phyloP scores from a whole-genome alignment of 75 land plant genomes.

The Pinus taeda region DNA sequence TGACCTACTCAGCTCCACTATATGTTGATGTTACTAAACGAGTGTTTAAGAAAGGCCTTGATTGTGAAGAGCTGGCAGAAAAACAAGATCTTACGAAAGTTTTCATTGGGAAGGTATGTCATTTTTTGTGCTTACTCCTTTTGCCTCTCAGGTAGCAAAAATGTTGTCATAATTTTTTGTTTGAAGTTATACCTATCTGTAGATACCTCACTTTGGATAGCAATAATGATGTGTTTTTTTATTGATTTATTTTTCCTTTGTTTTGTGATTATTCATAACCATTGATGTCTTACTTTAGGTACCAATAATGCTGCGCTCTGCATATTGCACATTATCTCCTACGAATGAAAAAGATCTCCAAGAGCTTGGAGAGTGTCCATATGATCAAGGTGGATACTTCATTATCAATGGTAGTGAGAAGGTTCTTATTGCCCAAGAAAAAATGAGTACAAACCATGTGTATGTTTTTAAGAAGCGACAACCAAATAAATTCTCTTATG shows the following conservation, averaged over 20 bases:
- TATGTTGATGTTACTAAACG: conserved; percentile 91
- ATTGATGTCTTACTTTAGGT: conserved; percentile 62
- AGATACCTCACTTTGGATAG: neutral
- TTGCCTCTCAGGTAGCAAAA: neutral
- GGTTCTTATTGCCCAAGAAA: conserved; percentile 98
- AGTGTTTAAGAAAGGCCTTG: conserved; percentile 87
- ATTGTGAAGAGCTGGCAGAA: conserved; percentile 91
- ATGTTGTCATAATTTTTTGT: conserved; percentile 69
- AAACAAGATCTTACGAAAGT: conserved; percentile 91
- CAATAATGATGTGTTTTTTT: too few relatives aligned
- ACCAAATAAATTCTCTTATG: conserved; percentile 95
- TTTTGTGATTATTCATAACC: too few relatives aligned
- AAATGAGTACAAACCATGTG: conserved; percentile 99
- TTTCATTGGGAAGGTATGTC: conserved; percentile 87
- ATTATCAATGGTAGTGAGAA: conserved; percentile 99
- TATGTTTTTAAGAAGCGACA: conserved; percentile 99
- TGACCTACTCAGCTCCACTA: conserved; percentile 94
- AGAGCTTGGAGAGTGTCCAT: conserved; percentile 98
- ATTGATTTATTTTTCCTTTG: too few relatives aligned
- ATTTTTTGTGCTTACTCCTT: neutral
- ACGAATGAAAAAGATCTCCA: conserved; percentile 95
- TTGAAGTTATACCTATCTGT: conserved; percentile 41
- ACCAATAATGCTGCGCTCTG: conserved; percentile 95
- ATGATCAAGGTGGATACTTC: conserved; percentile 99
- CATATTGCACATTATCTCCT: conserved; percentile 91